phyloP scores from a whole-genome alignment of 2,329 filamentous ascomycete species.

The Aspergillus vadensis region DNA sequence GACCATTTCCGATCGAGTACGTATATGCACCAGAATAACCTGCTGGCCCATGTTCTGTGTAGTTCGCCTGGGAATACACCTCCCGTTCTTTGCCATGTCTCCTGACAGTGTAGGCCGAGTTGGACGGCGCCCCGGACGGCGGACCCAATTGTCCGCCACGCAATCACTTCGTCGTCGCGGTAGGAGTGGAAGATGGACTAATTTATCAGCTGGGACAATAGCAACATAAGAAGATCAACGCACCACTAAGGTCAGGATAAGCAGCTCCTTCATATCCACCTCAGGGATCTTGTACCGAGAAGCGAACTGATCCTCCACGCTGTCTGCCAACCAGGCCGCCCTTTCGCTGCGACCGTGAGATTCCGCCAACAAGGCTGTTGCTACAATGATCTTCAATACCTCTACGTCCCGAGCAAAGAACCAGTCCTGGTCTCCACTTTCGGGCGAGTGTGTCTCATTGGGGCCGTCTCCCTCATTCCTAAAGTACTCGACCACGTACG shows the following conservation, averaged over 20 bases:
- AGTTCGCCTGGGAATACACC: constrained; percentile 41
- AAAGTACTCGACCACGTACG: constrained; percentile 35
- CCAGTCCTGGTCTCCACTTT: constrained; percentile 35
- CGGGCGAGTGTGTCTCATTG: neutral
- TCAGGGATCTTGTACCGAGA: constrained; percentile 36
- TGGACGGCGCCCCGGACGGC: constrained; percentile 52
- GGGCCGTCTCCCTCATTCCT: constrained; percentile 7
- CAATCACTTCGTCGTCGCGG: constrained; percentile 53
- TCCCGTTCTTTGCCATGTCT: constrained; percentile 42
- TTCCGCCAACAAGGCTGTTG: constrained; percentile 72
- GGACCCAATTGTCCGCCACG: constrained; percentile 53
- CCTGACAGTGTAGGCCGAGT: constrained; percentile 52
- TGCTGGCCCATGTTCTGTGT: constrained; percentile 37
- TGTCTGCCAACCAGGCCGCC: constrained; percentile 36
- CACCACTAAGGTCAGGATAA: constrained; percentile 37
- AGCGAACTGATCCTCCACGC: constrained; percentile 39
- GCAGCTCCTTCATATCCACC: constrained; percentile 43
- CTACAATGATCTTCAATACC: constrained; percentile 77
- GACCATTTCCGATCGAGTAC: constrained; percentile 56
- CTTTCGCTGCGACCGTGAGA: constrained; percentile 72
- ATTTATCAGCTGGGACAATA: neutral
- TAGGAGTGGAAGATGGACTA: constrained; percentile 45
- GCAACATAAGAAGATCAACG: neutral
- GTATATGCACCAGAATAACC: constrained; percentile 56
- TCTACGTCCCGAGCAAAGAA: constrained; percentile 57